Conservation (phyloP, 179 eudicot species). For the Beta lomatogona region DNA sequence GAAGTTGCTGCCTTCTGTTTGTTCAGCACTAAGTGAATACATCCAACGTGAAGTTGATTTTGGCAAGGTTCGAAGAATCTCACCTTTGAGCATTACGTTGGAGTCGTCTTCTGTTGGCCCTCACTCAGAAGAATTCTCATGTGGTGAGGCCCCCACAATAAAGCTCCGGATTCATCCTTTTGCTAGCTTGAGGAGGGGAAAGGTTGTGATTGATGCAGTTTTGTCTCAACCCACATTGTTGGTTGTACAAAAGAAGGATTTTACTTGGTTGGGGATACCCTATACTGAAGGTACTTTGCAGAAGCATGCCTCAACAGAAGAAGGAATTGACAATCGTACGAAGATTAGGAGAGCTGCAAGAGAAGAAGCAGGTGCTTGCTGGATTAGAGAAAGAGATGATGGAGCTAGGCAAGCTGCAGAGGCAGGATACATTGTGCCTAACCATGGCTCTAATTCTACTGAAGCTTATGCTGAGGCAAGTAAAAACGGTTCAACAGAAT, state of each 20-base stretch:
- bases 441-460: slow-evolving; percentile 32
- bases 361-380: slow-evolving; percentile 61
- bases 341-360: slow-evolving; percentile 84
- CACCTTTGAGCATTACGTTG: slow-evolving; percentile 91
- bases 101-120: slow-evolving; percentile 94
- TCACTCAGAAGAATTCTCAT: slow-evolving; percentile 84
- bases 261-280: slow-evolving; percentile 93
- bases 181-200: slow-evolving; percentile 83
- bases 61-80: slow-evolving; percentile 79
- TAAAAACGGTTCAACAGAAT: slow-evolving; percentile 30
- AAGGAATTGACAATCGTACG: slow-evolving; percentile 87
- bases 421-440: slow-evolving; percentile 61
- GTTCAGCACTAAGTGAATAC: slow-evolving; percentile 69
- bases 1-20: slow-evolving; percentile 83
- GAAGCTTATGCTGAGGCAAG: slow-evolving; percentile 42
- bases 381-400: slow-evolving; percentile 74
- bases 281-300: slow-evolving; percentile 52
- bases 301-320: slow-evolving; percentile 85
- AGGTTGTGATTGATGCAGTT: slow-evolving; percentile 90
- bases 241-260: slow-evolving; percentile 86
- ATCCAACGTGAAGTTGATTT: slow-evolving; percentile 84
- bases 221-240: slow-evolving; percentile 74
- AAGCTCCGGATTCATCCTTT: slow-evolving; percentile 82
- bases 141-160: slow-evolving; percentile 84
- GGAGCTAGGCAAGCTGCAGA: slow-evolving; percentile 71